Percentiles rank a stretch among this genome's conserved stretches.
phyloP scores from a whole-genome alignment of 441 rosid species.

The California macrophylla region DNA sequence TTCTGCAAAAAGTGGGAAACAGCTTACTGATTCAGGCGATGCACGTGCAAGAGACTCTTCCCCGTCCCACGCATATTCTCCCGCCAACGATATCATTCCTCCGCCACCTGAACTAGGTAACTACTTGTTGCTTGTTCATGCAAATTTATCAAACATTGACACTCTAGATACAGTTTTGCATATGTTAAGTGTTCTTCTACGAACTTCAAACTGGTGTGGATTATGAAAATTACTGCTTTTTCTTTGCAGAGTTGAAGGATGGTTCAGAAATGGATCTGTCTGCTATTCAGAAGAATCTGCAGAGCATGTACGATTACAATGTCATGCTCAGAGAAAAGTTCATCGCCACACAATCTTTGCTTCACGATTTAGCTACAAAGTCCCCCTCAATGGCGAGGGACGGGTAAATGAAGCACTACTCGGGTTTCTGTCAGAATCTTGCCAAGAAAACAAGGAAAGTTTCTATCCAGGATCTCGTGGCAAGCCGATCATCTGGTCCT shows the following conservation, averaged over 20 bases:
- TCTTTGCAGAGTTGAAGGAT: conserved; percentile 44
- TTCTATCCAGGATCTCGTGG: not conserved
- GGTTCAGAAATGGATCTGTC: conserved; percentile 48
- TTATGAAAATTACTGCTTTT: not conserved
- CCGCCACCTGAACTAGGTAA: conserved; percentile 63
- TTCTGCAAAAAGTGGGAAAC: conserved; percentile 20
- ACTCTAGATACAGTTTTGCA: not conserved
- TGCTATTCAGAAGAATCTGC: conserved; percentile 54
- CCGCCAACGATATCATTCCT: conserved; percentile 39
- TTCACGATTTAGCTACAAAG: conserved; percentile 38
- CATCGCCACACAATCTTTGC: conserved; percentile 46
- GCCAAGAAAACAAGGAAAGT: not conserved
- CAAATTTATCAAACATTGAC: not conserved
- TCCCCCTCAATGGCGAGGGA: conserved; percentile 23
- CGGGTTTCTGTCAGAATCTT: not conserved
- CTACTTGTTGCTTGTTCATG: not conserved
- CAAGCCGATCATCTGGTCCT: not conserved
- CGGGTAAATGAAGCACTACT: conserved; percentile 6
- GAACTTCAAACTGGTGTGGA: not conserved
- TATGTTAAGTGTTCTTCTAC: not conserved
- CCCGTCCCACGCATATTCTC: conserved; percentile 22
- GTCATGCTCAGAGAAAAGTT: conserved; percentile 62
- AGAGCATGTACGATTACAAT: conserved; percentile 56
- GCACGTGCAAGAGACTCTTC: conserved; percentile 19
- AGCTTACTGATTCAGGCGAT: conserved; percentile 11